Conservation (phyloP, 2,329 filamentous ascomycete genomes). For the Didymella exigua region DNA sequence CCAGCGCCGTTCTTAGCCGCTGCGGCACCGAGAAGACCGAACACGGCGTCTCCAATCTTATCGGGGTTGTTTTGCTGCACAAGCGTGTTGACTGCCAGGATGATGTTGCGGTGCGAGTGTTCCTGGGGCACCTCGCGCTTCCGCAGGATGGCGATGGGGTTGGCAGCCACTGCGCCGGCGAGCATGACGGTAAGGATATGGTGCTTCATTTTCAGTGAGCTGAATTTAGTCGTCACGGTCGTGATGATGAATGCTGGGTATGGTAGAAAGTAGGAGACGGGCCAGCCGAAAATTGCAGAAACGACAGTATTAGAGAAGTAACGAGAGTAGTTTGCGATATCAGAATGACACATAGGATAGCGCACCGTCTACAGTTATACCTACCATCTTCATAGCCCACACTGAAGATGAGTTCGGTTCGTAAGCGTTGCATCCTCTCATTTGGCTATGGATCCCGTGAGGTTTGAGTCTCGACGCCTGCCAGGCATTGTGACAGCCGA, state of each 20-base stretch:
- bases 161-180: slow-evolving; percentile 37
- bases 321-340: background rate
- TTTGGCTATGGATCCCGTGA: slow-evolving; percentile 1
- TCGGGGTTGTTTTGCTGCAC: slow-evolving; percentile 57
- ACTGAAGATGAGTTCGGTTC: slow-evolving; percentile 2
- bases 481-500: background rate
- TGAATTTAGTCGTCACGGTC: background rate
- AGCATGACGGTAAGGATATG: slow-evolving; percentile 39
- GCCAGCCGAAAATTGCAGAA: slow-evolving; percentile 12
- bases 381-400: background rate
- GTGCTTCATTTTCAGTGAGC: slow-evolving; percentile 40
- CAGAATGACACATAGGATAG: background rate
- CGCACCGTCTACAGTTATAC: background rate
- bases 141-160: slow-evolving; percentile 27
- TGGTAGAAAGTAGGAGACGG: background rate
- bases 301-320: slow-evolving; percentile 4
- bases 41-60: slow-evolving; percentile 56
- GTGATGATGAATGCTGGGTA: slow-evolving; percentile 3
- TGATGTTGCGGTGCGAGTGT: slow-evolving; percentile 60
- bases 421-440: slow-evolving; percentile 4
- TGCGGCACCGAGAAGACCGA: slow-evolving; percentile 59
- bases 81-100: slow-evolving; percentile 53
- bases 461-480: slow-evolving; percentile 9
- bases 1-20: slow-evolving; percentile 58
- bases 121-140: slow-evolving; percentile 63